Percentiles rank a stretch among this genome's conserved stretches.
Conservation (phyloP, 2,329 filamentous ascomycete genomes). For the Colletotrichum scovillei region DNA sequence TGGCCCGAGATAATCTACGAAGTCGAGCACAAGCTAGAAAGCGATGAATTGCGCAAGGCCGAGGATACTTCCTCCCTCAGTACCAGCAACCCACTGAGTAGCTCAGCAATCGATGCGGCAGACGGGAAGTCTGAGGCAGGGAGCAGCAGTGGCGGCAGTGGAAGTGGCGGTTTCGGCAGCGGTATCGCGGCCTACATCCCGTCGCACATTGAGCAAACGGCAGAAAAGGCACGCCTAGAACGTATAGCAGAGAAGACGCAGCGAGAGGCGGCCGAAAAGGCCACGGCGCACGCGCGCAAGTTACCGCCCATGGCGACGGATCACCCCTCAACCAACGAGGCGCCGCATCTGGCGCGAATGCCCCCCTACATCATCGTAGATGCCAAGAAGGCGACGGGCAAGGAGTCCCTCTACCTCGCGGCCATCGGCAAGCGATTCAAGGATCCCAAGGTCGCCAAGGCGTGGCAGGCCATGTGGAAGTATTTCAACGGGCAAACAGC, state of each 20-base stretch:
- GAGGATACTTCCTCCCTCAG: constrained; percentile 35
- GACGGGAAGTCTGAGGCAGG: constrained; percentile 42
- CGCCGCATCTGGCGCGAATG: constrained; percentile 67
- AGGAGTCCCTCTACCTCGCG: constrained; percentile 79
- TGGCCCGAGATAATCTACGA: constrained; percentile 85
- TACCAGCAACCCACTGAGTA: constrained; percentile 19
- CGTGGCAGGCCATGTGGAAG: constrained; percentile 80
- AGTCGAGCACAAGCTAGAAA: constrained; percentile 78
- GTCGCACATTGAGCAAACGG: constrained; percentile 66
- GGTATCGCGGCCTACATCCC: constrained; percentile 38
- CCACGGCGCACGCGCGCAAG: constrained; percentile 65
- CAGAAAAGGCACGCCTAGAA: constrained; percentile 70
- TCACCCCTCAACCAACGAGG: constrained; percentile 67
- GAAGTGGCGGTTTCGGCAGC: constrained; percentile 31
- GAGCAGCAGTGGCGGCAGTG: constrained; percentile 25
- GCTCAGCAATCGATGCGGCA: constrained; percentile 38
- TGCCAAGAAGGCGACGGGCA: constrained; percentile 81
- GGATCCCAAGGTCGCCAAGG: constrained; percentile 69
- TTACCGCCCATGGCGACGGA: constrained; percentile 59
- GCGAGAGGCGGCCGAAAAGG: constrained; percentile 64
- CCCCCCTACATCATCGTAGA: constrained; percentile 78
- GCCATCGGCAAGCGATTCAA: constrained; percentile 66
- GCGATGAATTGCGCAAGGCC: constrained; percentile 65
- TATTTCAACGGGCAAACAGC: constrained; percentile 90
- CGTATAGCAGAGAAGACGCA: constrained; percentile 67